Evolutionary conservation across 495 filamentous ascomycete genomes (phyloP).

Genomic region (Talaromyces liani): DNA sequence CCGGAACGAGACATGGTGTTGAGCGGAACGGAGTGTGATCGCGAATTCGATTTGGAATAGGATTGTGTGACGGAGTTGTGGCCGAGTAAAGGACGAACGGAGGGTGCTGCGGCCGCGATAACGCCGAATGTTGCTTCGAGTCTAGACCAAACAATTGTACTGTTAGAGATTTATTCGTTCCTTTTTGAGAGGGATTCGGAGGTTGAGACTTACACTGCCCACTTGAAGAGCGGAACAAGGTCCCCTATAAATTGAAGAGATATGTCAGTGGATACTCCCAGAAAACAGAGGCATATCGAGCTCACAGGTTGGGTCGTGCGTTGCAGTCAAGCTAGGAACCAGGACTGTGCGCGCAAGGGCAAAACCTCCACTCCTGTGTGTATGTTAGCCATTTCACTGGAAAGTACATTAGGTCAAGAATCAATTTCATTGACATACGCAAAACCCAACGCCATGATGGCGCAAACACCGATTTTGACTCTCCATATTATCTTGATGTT

Average conservation of each 20-base stretch:
- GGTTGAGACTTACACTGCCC: conserved; percentile 2
- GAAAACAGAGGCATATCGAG: not conserved
- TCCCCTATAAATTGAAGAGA: not conserved
- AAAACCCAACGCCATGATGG: conserved; percentile 8
- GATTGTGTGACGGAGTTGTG: conserved; percentile 10
- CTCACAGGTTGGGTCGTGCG: not conserved
- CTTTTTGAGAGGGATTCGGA: not conserved
- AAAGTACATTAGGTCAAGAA: not conserved
- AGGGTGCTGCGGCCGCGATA: not conserved
- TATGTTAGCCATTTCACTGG: not conserved
- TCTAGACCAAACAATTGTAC: not conserved
- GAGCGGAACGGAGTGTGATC: not conserved
- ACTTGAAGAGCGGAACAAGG: conserved; percentile 1
- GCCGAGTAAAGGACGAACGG: conserved; percentile 8
- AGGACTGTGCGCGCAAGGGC: not conserved
- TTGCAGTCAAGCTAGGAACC: conserved; percentile 2
- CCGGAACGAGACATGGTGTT: not conserved
- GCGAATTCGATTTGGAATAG: conserved; percentile 9
- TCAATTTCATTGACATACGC: not conserved
- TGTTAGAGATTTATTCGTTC: not conserved
- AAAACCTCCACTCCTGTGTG: not conserved
- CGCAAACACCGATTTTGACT: conserved; percentile 3
- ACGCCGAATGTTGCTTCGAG: not conserved
- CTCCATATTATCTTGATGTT: conserved; percentile 3
- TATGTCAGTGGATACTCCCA: not conserved